These are phyloP conservation scores for Amoebophrya sp. DNA, from an alignment of 169 alveolate species.

Conservation along the genomic window DNA sequence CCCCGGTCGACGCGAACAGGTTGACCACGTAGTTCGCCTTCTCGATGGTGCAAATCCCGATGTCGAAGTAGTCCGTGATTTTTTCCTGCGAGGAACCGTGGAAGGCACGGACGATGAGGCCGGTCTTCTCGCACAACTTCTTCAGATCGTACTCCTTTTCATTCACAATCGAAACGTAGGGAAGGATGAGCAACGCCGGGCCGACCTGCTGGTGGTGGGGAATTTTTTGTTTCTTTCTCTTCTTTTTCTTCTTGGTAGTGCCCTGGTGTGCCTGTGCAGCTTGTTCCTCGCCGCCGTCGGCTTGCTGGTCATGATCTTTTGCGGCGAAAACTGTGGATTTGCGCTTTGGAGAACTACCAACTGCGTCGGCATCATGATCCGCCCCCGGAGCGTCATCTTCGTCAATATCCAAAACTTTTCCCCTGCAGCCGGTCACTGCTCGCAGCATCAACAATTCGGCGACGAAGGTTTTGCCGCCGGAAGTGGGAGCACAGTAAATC, in stretches of 20 bases:
- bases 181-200: slow-evolving; percentile 56
- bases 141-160: slow-evolving; percentile 53
- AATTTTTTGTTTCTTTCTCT: too few species aligned
- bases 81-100: slow-evolving; percentile 43
- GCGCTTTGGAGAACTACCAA: too few species aligned
- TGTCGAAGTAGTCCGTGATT: slow-evolving; percentile 35
- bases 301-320: too few species aligned
- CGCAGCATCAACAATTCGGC: slow-evolving; percentile 57
- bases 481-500: slow-evolving; percentile 66
- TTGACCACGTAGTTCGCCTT: slow-evolving; percentile 57
- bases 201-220: too few species aligned
- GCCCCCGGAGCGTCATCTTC: too few species aligned
- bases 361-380: too few species aligned
- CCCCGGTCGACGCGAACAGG: background rate
- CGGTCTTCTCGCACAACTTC: background rate
- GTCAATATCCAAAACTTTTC: too few species aligned
- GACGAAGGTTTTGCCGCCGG: slow-evolving; percentile 67
- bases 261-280: too few species aligned
- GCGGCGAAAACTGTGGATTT: too few species aligned
- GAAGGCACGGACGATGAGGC: slow-evolving; percentile 15
- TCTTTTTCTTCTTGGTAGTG: too few species aligned
- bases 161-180: slow-evolving; percentile 55
- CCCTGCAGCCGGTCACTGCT: slow-evolving; percentile 23
- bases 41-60: slow-evolving; percentile 60
- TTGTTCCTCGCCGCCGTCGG: too few species aligned